Conservation (phyloP, 495 filamentous ascomycete species). For the Aspergillus taichungensis region DNA sequence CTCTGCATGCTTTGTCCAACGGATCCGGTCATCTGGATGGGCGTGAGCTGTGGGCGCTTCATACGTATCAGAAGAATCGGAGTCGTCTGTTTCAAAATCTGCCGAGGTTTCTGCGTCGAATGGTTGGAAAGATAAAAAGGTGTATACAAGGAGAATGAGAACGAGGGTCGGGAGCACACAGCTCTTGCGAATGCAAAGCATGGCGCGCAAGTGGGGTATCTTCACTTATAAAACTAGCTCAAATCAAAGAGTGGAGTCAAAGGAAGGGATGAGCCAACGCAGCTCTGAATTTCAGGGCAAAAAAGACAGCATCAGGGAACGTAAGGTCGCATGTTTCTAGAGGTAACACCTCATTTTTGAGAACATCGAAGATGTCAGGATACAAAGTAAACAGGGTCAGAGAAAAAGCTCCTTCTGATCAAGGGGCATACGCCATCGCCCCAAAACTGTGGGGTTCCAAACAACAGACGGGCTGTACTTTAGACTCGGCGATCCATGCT, state of each 20-base stretch:
- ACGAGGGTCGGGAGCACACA: slow-evolving; percentile 20
- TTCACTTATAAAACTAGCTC: background rate
- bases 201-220: slow-evolving; percentile 2
- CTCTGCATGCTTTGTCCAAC: slow-evolving; percentile 37
- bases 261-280: background rate
- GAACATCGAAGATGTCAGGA: background rate
- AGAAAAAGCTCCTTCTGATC: no score
- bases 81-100: no score
- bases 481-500: no score
- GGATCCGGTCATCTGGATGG: slow-evolving; percentile 14
- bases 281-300: background rate
- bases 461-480: no score
- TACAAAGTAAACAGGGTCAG: no score
- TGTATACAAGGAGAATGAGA: slow-evolving; percentile 20
- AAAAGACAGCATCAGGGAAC: slow-evolving; percentile 10
- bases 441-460: no score
- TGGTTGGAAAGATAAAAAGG: slow-evolving; percentile 26
- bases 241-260: background rate
- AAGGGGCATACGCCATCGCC: no score
- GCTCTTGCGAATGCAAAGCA: slow-evolving; percentile 20
- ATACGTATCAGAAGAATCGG: no score
- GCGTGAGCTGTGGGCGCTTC: background rate
- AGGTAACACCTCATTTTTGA: background rate
- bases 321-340: slow-evolving; percentile 4
- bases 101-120: slow-evolving; percentile 10